Base-by-base conservation (phyloP, 208 protist genomes). In the Trypanosoma scelopori region DNA sequence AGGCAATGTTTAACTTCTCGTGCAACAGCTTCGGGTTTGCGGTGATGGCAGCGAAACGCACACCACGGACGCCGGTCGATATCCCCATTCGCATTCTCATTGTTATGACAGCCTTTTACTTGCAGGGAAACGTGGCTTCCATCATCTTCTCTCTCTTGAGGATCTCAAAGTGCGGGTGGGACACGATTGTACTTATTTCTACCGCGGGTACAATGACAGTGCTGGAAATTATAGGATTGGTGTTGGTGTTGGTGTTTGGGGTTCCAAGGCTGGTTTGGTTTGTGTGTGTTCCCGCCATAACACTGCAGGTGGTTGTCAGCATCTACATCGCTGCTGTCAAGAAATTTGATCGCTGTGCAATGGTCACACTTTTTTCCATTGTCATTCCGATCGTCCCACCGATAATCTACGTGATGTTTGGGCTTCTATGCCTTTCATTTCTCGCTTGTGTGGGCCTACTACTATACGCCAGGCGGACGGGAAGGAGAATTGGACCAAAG, bases 21-120 rank as follows among this genome's bases (percentile, higher is more conserved):
- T 93, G 84, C 66, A 84, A 84, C 53, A 70, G 55, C 39, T 81
- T 81, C 23, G 84, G 87, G 27, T 93, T 93, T 63, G 87, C 87
- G 9, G 53, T 74, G 18, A 47, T 68, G 41, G 51, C 68, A 6
- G 23, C 39, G 32, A 66, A 57, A 28, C 41, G 56, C n/a, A 41
- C 51, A 25, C 13, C 37, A 1, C 9, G 53, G 9, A 63, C 35
- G 45, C 47, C 60, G 32, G 32, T 57, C 16, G 52, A 53, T 50
- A 50, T 68, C 53, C 62, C 68, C 11, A 65, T 32, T 20, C 68
- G 59, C n/a, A 63, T 68, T 30, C 68, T 74, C 25, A 68, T 68
- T 25, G 46, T 65, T 27, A 68, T 45, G 23, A 45, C 35, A 23
- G 2, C 42, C 20, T 74, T 55, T 23, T 74, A 64, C 37, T 20